Evolutionary conservation across 2,329 filamentous ascomycete species (phyloP), one percentile per base, ranked within the genome.

Genomic region (Paecilomyces variotii): DNA sequence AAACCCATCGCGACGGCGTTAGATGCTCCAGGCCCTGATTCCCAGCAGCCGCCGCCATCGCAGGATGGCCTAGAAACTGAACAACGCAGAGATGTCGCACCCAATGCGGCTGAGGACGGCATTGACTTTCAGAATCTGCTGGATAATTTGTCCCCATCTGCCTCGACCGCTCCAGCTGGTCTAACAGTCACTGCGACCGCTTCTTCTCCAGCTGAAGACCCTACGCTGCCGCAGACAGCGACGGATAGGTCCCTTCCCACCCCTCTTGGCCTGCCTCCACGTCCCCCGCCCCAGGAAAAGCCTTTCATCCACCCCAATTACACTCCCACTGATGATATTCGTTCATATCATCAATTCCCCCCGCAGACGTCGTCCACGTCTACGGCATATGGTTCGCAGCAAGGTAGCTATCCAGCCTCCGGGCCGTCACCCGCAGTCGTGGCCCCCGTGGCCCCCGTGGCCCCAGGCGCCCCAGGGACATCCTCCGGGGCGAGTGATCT

Each of bases 101-200:
- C 62, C 56, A 61, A 61, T 55, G 59, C 62, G 59, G 63, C 63
- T 59, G 69, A 74, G 61, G 69, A 67, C 57, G 78, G 75, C 60
- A 74, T 80, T 66, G 76, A 79, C 65, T 78, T 77, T 64, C 77
- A 80, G 67, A 76, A 72, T 58, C 67, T 80, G 58, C 73, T 80
- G 66, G 77, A 79, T 70, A 79, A 78, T 65, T 72, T 79, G 39
- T 72, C 76, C 60, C 70, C 73, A 53, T 71, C 70, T 30, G 63
- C 65, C 51, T 63, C 68, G 45, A 62, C 65, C 57, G 67, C 66
- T 62, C 64, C 65, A 30, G 63, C 65, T 59, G 62, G 63, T 55
- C 65, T 64, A 62, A 56, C 64, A 54, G 56, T 66, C 59, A 61
- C 66, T 58, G 66, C 64, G 59, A 64, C 63, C 39, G 57, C 61